phyloP scores from a whole-genome alignment of 2,329 filamentous ascomycete species.

The Phaeomoniella chlamydospora region DNA sequence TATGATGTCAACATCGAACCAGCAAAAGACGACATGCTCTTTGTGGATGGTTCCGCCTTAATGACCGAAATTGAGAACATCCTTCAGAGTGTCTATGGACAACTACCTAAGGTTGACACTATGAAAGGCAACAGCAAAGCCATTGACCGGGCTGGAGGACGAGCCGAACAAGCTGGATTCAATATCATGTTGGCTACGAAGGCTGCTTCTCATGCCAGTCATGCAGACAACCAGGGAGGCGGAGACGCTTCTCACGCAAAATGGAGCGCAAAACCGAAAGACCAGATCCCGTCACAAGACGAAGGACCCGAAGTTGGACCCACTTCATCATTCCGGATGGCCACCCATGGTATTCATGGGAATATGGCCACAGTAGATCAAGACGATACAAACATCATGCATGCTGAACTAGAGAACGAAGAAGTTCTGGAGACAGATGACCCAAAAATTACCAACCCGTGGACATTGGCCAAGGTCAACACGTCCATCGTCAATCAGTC shows the following conservation, averaged over 20 bases:
- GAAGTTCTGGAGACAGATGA: slow-evolving; percentile 6
- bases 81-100: slow-evolving; percentile 24
- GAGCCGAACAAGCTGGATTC: slow-evolving; percentile 7
- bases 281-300: neutral
- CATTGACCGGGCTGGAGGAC: slow-evolving; percentile 8
- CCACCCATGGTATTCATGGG: slow-evolving; percentile 3
- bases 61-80: slow-evolving; percentile 28
- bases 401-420: slow-evolving; percentile 4
- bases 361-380: slow-evolving; percentile 2
- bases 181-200: slow-evolving; percentile 12
- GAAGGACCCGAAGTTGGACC: slow-evolving; percentile 1
- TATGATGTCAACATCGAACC: slow-evolving; percentile 52
- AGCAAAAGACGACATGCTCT: slow-evolving; percentile 47
- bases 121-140: neutral
- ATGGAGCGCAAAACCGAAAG: neutral
- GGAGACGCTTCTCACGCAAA: neutral
- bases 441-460: slow-evolving; percentile 17
- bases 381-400: neutral
- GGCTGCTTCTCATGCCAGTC: too few species aligned
- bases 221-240: neutral
- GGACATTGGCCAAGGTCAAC: slow-evolving; percentile 20
- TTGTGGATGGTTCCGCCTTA: slow-evolving; percentile 32
- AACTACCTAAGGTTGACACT: slow-evolving; percentile 5
- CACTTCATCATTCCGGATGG: neutral
- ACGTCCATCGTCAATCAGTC: slow-evolving; percentile 6